Percentiles rank a stretch among this genome's conserved stretches.
phyloP scores from a whole-genome alignment of 805 yeast genomes.

The Clavispora carvajalis region DNA sequence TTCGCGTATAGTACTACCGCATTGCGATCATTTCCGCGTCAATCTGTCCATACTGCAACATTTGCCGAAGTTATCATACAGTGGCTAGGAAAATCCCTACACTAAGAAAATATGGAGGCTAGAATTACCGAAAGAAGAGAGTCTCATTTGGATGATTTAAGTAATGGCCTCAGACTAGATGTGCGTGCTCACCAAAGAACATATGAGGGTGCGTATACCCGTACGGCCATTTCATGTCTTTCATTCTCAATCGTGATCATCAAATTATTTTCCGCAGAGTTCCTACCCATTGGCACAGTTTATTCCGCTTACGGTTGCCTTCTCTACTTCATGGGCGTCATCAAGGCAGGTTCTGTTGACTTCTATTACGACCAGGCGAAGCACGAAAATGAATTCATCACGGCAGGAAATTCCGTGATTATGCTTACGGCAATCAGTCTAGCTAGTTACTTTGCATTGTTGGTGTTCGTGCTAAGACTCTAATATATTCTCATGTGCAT shows the following conservation, averaged over 20 bases:
- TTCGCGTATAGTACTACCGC: too few species aligned
- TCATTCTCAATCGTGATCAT: constrained; percentile 62
- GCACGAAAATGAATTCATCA: constrained; percentile 42
- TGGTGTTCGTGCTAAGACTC: constrained; percentile 46
- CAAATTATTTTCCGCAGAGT: constrained; percentile 59
- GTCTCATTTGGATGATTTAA: constrained; percentile 32
- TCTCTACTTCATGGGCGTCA: constrained; percentile 36
- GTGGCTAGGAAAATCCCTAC: too few species aligned
- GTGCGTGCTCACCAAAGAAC: constrained; percentile 74
- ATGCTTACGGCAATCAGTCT: constrained; percentile 46
- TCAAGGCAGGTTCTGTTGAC: constrained; percentile 30
- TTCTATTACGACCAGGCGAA: constrained; percentile 33
- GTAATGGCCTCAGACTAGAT: constrained; percentile 41
- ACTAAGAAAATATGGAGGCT: neutral
- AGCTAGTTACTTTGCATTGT: constrained; percentile 44
- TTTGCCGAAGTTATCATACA: too few species aligned
- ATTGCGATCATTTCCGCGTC: too few species aligned
- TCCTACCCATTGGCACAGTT: constrained; percentile 60
- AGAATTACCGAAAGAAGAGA: constrained; percentile 2
- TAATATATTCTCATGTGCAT: too few species aligned
- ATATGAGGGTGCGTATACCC: constrained; percentile 76
- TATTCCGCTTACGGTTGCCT: constrained; percentile 56
- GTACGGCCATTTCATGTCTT: constrained; percentile 66
- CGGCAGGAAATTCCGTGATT: constrained; percentile 60
- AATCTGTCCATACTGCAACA: too few species aligned